phyloP scores from a whole-genome alignment of 305 asterid species.

The Rubia peregrina region DNA sequence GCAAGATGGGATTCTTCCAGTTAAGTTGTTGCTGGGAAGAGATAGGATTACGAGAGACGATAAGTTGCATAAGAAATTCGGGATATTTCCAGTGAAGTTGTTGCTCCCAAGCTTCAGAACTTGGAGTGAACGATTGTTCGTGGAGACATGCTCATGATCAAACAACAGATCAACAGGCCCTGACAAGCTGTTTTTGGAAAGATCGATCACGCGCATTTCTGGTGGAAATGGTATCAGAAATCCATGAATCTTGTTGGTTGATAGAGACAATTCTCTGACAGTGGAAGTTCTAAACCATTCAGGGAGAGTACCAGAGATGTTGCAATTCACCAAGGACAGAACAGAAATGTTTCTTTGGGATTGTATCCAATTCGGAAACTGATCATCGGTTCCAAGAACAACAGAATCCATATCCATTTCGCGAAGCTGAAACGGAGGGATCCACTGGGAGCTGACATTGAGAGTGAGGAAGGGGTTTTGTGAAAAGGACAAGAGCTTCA shows the following conservation, averaged over 20 bases:
- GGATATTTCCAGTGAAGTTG: not conserved
- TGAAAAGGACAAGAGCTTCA: not conserved
- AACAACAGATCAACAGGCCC: not conserved
- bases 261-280: not conserved
- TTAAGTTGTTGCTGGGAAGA: not conserved
- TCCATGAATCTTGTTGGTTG: constrained; percentile 3
- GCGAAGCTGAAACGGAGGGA: not conserved
- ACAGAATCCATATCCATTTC: constrained; percentile 3
- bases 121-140: not conserved
- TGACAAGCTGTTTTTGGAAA: not conserved
- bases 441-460: not conserved
- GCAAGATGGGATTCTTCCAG: constrained; percentile 1
- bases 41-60: not conserved
- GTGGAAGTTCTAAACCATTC: not conserved
- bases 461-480: not conserved
- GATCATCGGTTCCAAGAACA: not conserved
- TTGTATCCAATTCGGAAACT: constrained; percentile 6
- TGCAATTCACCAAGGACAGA: not conserved
- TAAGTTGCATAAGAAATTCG: not conserved
- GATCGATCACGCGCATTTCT: not conserved
- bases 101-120: constrained; percentile 1
- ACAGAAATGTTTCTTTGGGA: not conserved
- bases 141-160: not conserved
- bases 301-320: not conserved
- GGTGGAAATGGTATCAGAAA: not conserved